Conservation (phyloP, 208 protist species). For the Willaertia magna region DNA sequence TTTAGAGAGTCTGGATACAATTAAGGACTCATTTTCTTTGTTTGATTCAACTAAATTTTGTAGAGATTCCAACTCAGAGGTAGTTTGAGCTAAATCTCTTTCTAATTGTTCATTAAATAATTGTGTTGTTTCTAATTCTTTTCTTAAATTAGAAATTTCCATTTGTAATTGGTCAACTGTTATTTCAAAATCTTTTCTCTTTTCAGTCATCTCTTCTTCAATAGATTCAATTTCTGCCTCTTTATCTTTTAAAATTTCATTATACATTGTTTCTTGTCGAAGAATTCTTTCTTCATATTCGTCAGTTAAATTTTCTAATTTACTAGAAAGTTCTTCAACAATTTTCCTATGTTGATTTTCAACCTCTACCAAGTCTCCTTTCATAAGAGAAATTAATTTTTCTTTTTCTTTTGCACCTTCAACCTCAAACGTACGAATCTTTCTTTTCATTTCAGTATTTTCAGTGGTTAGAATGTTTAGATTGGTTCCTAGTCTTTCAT, state of each 20-base stretch:
- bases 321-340: background rate
- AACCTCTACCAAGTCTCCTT: background rate
- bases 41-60: background rate
- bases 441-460: background rate
- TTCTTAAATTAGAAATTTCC: background rate
- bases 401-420: background rate
- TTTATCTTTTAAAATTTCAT: too few species aligned
- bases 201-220: too few species aligned
- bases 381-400: background rate
- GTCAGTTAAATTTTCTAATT: background rate
- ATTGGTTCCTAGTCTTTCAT: slow-evolving; percentile 20
- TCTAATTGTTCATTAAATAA: background rate
- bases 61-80: too few species aligned
- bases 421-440: background rate
- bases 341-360: background rate
- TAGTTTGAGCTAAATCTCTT: background rate
- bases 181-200: background rate
- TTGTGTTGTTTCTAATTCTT: background rate
- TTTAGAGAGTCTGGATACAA: background rate
- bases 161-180: background rate
- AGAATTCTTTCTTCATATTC: too few species aligned
- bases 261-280: too few species aligned
- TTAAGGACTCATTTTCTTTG: background rate
- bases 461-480: background rate
- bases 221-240: too few species aligned